Base-by-base conservation (phyloP, 495 filamentous ascomycete species). In the Aspergillus nanangensis region DNA sequence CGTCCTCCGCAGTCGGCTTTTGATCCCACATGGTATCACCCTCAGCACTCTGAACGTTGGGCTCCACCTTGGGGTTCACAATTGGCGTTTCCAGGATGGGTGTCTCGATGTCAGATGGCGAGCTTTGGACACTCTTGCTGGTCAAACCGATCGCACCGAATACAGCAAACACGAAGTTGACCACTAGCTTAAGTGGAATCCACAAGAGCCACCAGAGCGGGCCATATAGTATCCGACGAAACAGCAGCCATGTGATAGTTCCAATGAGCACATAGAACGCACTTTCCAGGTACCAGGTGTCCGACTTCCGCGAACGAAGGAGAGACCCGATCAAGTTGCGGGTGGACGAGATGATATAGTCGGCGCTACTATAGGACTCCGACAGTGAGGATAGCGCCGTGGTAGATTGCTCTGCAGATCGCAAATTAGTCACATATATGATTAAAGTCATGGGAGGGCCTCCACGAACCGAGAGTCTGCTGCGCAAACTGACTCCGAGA, bases 211-310 rank as follows among this genome's bases (percentile, higher is more conserved):
- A 89, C 83, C 88, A 95, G 24, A 90, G 65, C 10, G 94, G 93
- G 0, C 93, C 90, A 67, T 92, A 96, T 7, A 99, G 54, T 7
- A 91, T 70, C 5, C 93, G 69, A 14, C 93, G 71, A 47, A 92
- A 93, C 2, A 97, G 56, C 8, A 99, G 71, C 93, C 93, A 99
- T 9, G 65, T 66, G 24, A 95, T 80, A 5, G 87, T 96, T 2
- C 66, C 75, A 11, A 87, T 31, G 8, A 97, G 75, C 37, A 97
- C 66, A 53, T 89, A 90, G 51, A 97, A 83, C 0, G 91, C 83
- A 15, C 84, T 91, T 65, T 89, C 82, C 21, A 96, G 76, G 55
- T 99, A 99, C 93, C 93, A 99, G 3, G 89, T 93, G 63, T 97
- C 93, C 32, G 84, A 90, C 70, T 96, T 96, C 57, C 91, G 87